Conservation (phyloP, 306 rosid genomes). For the Cicer bijugum region DNA sequence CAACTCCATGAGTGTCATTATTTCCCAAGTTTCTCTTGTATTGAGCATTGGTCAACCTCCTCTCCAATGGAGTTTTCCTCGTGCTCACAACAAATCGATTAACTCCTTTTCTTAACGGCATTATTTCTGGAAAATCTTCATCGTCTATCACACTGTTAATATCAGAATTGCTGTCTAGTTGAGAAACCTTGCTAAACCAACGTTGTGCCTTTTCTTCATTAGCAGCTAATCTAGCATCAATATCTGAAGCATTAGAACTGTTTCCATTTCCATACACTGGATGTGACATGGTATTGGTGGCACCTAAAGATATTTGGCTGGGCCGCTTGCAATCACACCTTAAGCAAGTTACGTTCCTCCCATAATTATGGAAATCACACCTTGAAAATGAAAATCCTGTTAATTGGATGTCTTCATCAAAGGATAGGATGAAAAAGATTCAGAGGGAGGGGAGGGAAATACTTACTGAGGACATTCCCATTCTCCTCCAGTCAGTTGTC, state of each 20-base stretch:
- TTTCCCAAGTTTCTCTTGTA: conserved; percentile 61
- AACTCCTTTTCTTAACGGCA: conserved; percentile 94
- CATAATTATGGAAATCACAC: conserved; percentile 85
- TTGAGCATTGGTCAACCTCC: conserved; percentile 71
- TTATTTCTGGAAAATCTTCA: conserved; percentile 94
- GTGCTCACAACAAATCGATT: conserved; percentile 95
- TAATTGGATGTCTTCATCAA: conserved; percentile 41
- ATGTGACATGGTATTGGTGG: conserved; percentile 43
- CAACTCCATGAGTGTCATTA: conserved; percentile 44
- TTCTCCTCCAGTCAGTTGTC: conserved; percentile 86
- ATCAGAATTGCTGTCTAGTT: conserved; percentile 69
- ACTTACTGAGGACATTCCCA: conserved; percentile 99
- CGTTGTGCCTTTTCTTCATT: conserved; percentile 94
- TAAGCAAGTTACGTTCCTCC: conserved; percentile 75
- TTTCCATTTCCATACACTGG: conserved; percentile 52
- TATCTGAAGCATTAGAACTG: conserved; percentile 45
- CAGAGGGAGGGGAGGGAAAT: conserved; percentile 36
- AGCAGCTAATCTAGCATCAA: conserved; percentile 67
- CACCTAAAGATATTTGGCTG: conserved; percentile 55
- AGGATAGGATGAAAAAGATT: conserved; percentile 25
- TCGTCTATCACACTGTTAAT: conserved; percentile 60
- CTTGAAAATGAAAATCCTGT: conserved; percentile 51
- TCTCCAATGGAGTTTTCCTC: conserved; percentile 80
- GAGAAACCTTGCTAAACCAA: conserved; percentile 93
- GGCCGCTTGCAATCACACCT: conserved; percentile 96